phyloP scores from a whole-genome alignment of 2,329 filamentous ascomycete genomes.

The Hymenoscyphus salicellus region DNA sequence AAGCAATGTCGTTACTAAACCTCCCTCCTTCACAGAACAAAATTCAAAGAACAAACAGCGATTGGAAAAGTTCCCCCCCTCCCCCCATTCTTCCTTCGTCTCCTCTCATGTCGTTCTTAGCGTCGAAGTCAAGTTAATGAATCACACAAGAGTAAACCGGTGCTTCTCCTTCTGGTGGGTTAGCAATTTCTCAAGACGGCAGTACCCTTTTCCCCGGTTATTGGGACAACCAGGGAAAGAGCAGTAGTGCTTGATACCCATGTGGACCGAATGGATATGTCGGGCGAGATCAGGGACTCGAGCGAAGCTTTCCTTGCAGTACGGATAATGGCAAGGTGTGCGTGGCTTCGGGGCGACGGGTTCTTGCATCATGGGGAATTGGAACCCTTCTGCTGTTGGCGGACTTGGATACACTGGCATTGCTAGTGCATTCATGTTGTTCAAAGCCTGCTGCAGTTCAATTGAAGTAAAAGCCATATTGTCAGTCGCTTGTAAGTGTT shows the following conservation, averaged over 20 bases:
- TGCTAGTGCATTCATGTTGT: neutral
- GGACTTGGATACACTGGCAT: neutral
- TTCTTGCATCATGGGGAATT: neutral
- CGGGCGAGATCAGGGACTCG: constrained; percentile 18
- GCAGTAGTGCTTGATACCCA: constrained; percentile 22
- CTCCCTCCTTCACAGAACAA: too few relatives aligned
- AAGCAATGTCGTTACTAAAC: neutral
- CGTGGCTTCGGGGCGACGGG: neutral
- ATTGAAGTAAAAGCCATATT: neutral
- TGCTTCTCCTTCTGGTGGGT: constrained; percentile 23
- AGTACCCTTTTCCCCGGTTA: constrained; percentile 23
- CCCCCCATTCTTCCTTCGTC: neutral
- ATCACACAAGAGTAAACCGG: constrained; percentile 14
- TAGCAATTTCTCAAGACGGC: constrained; percentile 22
- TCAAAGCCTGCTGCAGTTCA: neutral
- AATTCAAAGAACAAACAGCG: neutral
- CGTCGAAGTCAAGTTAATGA: neutral
- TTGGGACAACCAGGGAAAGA: constrained; percentile 13
- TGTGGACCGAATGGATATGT: constrained; percentile 19
- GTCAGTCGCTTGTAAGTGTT: neutral
- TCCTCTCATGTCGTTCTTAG: neutral
- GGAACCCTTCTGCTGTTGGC: neutral
- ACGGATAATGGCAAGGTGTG: constrained; percentile 8
- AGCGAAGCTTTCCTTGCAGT: constrained; percentile 20
- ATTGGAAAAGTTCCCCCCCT: neutral